Evolutionary conservation across 2,329 filamentous ascomycete species (phyloP), one percentile per base, ranked within the genome.

Genomic region (Rhexocercosporidium sp.): DNA sequence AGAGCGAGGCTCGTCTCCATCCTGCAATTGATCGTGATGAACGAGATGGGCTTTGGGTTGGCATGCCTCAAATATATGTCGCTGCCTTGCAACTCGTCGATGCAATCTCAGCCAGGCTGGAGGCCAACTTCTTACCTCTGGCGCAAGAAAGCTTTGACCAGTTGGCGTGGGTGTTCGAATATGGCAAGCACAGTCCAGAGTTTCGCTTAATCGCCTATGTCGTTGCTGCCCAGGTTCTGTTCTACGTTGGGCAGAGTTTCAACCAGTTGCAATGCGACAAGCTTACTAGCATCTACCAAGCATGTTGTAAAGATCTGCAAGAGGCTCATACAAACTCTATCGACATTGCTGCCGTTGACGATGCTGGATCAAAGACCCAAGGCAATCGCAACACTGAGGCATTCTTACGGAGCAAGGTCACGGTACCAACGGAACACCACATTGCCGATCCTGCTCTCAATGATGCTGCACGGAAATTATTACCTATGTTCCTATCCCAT

Each of bases 21-120:
- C 83, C 89, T 8, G 90, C 92, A 69, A 87, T 96, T 69, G 85
- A 89, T 37, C 87, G 91, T 68, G 92, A 96, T 59, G 95, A 97
- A 79, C 90, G 90, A 68, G 93, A 97, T 62, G 87, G 90, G 53
- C 83, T 97, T 3, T 94, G 92, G 87, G 81, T 85, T 56, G 82
- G 87, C 20, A 83, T 97, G 12, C 92, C 94, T 4, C 83, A 86
- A 11, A 86, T 97, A 46, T 93, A 97, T 75, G 79, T 89, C 16
- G 88, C 91, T 16, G 86, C 88, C n/a, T 80, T 97, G 63, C 79
- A 85, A 25, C 79, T 97, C 1, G 79, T 92, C 25, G 78, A 83
- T 9, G 79, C 82, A 12, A 75, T 96, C 54, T 76, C 88, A 25
- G 78, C 82, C 63, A 85, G 90, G 12, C 82, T 94, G 27, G 84